A percentile compares a stretch with the other conserved stretches of the same genome.
Conservation (phyloP, 352 stramenopile species). For the Globisporangium nagaii region DNA sequence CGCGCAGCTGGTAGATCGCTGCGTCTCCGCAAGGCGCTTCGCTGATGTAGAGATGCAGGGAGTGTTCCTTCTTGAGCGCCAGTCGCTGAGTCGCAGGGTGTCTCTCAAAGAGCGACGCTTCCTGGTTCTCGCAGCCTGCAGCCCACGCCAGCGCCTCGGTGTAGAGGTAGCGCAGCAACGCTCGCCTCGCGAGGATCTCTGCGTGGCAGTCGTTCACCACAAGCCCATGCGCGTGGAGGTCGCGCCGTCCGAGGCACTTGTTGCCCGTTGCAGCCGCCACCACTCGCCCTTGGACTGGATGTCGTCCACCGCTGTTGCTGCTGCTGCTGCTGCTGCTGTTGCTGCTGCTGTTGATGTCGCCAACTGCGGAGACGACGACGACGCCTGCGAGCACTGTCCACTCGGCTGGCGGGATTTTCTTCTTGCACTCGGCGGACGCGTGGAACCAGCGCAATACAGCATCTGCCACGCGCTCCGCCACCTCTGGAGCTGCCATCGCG, state of each 20-base stretch:
- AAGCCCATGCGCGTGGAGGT: slow-evolving; percentile 61
- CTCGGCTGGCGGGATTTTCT: slow-evolving; percentile 47
- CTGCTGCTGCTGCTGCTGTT: background rate
- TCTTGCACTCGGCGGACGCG: slow-evolving; percentile 34
- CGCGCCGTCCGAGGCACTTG: slow-evolving; percentile 72
- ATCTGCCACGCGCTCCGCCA: slow-evolving; percentile 25
- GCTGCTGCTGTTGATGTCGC: background rate
- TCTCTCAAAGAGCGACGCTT: slow-evolving; percentile 45
- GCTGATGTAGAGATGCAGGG: slow-evolving; percentile 90
- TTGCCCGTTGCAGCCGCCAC: slow-evolving; percentile 57
- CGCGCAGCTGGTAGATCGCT: slow-evolving; percentile 87
- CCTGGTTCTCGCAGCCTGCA: slow-evolving; percentile 5
- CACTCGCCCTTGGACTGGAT: slow-evolving; percentile 27
- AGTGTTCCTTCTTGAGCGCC: slow-evolving; percentile 43
- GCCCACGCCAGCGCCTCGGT: slow-evolving; percentile 50
- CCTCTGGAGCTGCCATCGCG: slow-evolving; percentile 9
- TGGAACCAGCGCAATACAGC: slow-evolving; percentile 63
- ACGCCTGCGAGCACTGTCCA: slow-evolving; percentile 66
- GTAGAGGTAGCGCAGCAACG: slow-evolving; percentile 85
- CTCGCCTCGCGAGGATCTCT: slow-evolving; percentile 85
- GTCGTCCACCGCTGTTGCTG: too few relatives aligned
- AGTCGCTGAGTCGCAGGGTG: slow-evolving; percentile 27
- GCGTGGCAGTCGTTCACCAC: slow-evolving; percentile 92
- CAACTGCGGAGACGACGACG: slow-evolving; percentile 21
- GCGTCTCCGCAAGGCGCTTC: slow-evolving; percentile 92